These are phyloP conservation scores for Cardamine occulta DNA, from an alignment of 345 rosid species.

Conservation along the genomic window DNA sequence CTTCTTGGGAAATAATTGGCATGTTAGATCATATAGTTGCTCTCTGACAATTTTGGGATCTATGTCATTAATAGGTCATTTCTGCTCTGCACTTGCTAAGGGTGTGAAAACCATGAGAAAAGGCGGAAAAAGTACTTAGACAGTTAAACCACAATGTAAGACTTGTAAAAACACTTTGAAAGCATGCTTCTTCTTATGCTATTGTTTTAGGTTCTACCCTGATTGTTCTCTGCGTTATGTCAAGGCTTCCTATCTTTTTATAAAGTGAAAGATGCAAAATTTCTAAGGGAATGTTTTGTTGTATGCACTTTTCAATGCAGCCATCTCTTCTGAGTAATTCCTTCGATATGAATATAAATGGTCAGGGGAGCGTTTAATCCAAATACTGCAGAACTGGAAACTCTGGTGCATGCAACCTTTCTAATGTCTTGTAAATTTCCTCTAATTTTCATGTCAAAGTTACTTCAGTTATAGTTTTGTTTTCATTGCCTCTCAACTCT, in stretches of 20 bases:
- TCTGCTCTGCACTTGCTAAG: slow-evolving; percentile 78
- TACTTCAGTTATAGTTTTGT: neutral
- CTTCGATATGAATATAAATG: neutral
- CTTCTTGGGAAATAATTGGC: neutral
- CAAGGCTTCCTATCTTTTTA: neutral
- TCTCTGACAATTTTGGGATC: neutral
- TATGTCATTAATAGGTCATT: slow-evolving; percentile 55
- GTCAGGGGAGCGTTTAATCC: neutral
- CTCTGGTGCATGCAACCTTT: neutral
- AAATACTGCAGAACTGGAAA: neutral
- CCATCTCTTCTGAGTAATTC: neutral
- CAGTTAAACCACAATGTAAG: slow-evolving; percentile 60
- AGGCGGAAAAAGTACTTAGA: slow-evolving; percentile 72
- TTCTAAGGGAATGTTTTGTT: neutral
- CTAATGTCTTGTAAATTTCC: neutral
- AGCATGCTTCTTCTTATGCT: neutral
- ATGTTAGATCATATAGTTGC: neutral
- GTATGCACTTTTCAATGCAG: neutral
- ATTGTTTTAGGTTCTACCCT: neutral
- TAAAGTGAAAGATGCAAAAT: neutral
- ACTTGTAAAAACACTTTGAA: neutral
- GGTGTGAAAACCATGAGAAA: slow-evolving; percentile 96
- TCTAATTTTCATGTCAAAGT: neutral
- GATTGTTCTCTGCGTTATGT: neutral
- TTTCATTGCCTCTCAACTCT: neutral